Base-by-base conservation (phyloP, 1,284 basidiomycete species). In the Pyrrhoderma noxium region DNA sequence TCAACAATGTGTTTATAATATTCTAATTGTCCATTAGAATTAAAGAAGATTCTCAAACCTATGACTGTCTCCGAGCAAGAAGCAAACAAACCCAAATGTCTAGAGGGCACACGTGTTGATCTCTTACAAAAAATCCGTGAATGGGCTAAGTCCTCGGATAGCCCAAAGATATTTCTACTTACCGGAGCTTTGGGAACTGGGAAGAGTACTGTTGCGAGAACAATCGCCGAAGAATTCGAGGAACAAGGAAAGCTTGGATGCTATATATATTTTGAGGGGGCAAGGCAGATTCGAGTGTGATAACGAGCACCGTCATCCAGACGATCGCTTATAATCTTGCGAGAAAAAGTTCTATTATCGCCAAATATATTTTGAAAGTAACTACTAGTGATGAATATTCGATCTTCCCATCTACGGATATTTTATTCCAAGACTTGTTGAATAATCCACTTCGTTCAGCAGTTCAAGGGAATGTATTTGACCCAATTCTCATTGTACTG, bases 171-270 rank as follows among this genome's bases (percentile, higher is more conserved):
- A n/a, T 39, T 51, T 22, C 36, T 41, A 34, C 49, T 62, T 55
- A 62, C 63, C 56, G 64, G 64, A 47, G 63, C 62, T 42, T 63
- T 64, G 13, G 65, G 65, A 44, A 48, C 57, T 8, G 64, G 65
- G 13, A 53, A 58, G 34, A 49, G 48, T 31, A 45, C 55, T 47
- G 59, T 46, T 23, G 64, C 63, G 45, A 51, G 60, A 21, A 51
- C 43, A 5, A 51, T 51, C 2, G 43, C 49, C 0, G 31, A 45
- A 39, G 8, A 36, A 21, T 45, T 45, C n/a, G 19, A 35, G 3
- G 39, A 14, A 2, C 16, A 40, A 16, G 16, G 25, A 14, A 31
- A 38, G 8, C 36, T 47, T 9, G 46, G 37, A 14, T 36, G 58
- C 2, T 57, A 57, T 36, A n/a, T 58, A 0, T 57, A 57, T 35